These are phyloP conservation scores for Aspergillus caelatus DNA, from an alignment of 2,329 filamentous ascomycete genomes.

Conservation along the genomic window DNA sequence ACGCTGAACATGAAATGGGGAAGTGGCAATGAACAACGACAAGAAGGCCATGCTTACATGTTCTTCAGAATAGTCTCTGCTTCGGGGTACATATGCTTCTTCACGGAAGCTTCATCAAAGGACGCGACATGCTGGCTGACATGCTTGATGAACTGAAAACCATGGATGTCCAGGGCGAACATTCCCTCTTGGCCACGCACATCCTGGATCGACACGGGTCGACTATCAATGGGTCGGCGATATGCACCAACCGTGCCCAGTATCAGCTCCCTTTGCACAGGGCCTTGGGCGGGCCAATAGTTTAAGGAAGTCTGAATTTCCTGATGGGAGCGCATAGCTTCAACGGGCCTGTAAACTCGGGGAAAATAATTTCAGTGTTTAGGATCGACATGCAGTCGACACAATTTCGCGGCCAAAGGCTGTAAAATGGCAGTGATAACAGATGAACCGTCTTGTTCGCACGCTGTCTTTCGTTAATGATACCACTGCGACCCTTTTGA, in stretches of 20 bases:
- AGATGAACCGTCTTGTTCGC: no score
- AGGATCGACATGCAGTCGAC: no score
- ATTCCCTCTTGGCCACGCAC: constrained; percentile 1
- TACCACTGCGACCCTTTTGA: neutral
- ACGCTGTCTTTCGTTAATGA: no score
- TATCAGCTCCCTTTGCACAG: neutral
- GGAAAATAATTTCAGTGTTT: no score
- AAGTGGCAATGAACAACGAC: accelerated
- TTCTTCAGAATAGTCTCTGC: constrained; percentile 1
- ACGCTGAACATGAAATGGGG: no score
- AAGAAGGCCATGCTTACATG: neutral
- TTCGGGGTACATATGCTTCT: constrained; percentile 4
- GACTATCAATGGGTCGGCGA: neutral
- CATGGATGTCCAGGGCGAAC: constrained; percentile 7
- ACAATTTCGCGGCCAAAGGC: no score
- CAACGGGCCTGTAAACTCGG: accelerated
- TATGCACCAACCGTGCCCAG: constrained; percentile 1
- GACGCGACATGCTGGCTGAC: neutral
- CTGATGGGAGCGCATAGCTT: neutral
- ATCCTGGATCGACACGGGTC: constrained; percentile 1
- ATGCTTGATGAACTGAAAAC: constrained; percentile 7
- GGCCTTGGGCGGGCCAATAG: neutral
- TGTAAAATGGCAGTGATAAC: no score
- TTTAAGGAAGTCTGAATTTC: constrained; percentile 1
- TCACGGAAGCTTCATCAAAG: neutral